Conservation (phyloP, 768 basidiomycete species). For the Ramaria sp. region DNA sequence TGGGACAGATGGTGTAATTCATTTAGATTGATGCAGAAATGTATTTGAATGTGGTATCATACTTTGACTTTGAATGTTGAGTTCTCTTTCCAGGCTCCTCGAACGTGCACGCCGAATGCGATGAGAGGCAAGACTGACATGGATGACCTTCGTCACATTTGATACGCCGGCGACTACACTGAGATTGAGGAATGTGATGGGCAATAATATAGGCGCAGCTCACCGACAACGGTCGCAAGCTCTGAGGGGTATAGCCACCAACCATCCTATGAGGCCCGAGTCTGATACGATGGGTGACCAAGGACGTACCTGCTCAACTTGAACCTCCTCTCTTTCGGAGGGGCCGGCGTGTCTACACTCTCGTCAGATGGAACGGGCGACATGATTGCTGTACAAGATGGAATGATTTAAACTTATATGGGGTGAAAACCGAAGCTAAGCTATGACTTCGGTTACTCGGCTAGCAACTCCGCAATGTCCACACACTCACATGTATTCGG, state of each 20-base stretch:
- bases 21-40: conserved; percentile 4
- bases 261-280: not conserved
- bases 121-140: conserved; percentile 79
- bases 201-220: conserved; percentile 19
- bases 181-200: not conserved
- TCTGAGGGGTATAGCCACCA: conserved; percentile 27
- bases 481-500: too few relatives aligned
- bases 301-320: conserved; percentile 69
- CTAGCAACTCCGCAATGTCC: too few relatives aligned
- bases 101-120: conserved; percentile 74
- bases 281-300: not conserved
- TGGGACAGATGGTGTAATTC: conserved; percentile 18
- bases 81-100: conserved; percentile 81
- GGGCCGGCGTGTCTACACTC: conserved; percentile 6
- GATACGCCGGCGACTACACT: conserved; percentile 61
- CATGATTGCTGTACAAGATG: not conserved
- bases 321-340: conserved; percentile 66
- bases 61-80: conserved; percentile 86
- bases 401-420: too few relatives aligned
- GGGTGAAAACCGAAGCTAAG: too few relatives aligned
- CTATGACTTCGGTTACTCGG: too few relatives aligned
- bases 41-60: conserved; percentile 21
- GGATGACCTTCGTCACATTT: conserved; percentile 87
- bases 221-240: conserved; percentile 89
- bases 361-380: conserved; percentile 2